These are phyloP conservation scores for Baudoinia panamericana DNA, from an alignment of 495 filamentous ascomycete species.

Conservation along the genomic window DNA sequence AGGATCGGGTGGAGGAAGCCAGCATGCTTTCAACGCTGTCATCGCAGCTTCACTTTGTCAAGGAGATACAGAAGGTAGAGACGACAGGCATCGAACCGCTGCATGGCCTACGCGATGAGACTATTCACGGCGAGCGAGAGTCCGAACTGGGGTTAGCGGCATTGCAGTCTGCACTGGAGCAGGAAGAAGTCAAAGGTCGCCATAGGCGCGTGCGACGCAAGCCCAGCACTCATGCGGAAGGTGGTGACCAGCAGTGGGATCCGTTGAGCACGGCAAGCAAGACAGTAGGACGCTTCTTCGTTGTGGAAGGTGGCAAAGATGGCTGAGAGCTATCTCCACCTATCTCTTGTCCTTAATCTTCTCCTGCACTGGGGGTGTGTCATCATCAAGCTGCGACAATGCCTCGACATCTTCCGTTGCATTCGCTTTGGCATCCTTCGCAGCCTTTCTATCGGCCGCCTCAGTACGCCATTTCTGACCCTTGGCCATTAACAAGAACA, in stretches of 20 bases:
- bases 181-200: constrained; percentile 43
- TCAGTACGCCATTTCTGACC: constrained; percentile 9
- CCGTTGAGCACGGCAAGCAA: constrained; percentile 50
- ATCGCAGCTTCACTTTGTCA: constrained; percentile 81
- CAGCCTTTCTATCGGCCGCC: neutral
- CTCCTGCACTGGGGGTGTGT: too few species aligned
- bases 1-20: constrained; percentile 41
- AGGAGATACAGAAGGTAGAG: constrained; percentile 66
- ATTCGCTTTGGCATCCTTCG: neutral
- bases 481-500: constrained; percentile 20
- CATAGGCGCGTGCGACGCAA: constrained; percentile 28
- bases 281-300: constrained; percentile 61
- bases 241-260: constrained; percentile 48
- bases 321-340: too few species aligned
- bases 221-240: constrained; percentile 21
- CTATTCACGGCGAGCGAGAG: constrained; percentile 38
- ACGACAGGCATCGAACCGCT: constrained; percentile 59
- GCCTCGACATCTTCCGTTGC: neutral
- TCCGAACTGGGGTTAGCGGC: constrained; percentile 39
- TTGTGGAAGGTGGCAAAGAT: constrained; percentile 51
- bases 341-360: too few species aligned
- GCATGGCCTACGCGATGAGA: constrained; percentile 72
- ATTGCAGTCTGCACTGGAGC: constrained; percentile 38
- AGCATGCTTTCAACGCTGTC: constrained; percentile 59
- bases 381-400: too few species aligned